Base-by-base conservation (phyloP, 805 yeast genomes). In the Candida mattraensis region DNA sequence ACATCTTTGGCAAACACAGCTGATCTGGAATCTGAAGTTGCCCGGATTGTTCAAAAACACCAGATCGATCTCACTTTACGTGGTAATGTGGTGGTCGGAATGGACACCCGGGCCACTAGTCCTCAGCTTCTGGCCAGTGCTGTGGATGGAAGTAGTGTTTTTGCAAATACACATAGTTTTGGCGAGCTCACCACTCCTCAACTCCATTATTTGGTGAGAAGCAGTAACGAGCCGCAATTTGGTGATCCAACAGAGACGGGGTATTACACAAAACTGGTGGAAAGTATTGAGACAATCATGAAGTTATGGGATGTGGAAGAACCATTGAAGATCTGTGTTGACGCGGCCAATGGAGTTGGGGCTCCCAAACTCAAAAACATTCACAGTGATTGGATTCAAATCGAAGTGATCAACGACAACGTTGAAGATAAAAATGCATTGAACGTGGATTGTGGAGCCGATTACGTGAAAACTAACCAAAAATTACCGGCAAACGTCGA, bases 271-370 rank as follows among this genome's bases (percentile, higher is more conserved):
- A 84, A 86, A 57, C 62, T 87, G 40, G 60, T 80, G 5, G 44
- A 50, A 0, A 75, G 89, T 0, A 76, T 78, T 58, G 66, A 63
- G 34, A 50, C 61, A 13, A 69, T 84, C 33, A 56, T 62, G 35
- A 47, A 59, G 12, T 44, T 55, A 10, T 48, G 58, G 46, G 48
- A 30, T 1, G 38, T 47, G 21, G 32, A 49, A n/a, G 34, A 48
- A 5, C 37, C 42, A 1, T 34, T 42, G 3, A 55, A 63, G 17
- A 69, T 89, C 47, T 74, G 80, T 2, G 77, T 93, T 13, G 99
- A 93, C 63, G 80, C 88, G 24, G 99, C 99, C 6, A 93, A 93
- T 57, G 99, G 99, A n/a, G 86, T 93, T 24, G 99, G 99, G 12
- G 95, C 88, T 1, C 84, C 86, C 14, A 83, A 84, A 55, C 67